phyloP scores from a whole-genome alignment of 2,329 filamentous ascomycete genomes.

The Fusarium sp. region DNA sequence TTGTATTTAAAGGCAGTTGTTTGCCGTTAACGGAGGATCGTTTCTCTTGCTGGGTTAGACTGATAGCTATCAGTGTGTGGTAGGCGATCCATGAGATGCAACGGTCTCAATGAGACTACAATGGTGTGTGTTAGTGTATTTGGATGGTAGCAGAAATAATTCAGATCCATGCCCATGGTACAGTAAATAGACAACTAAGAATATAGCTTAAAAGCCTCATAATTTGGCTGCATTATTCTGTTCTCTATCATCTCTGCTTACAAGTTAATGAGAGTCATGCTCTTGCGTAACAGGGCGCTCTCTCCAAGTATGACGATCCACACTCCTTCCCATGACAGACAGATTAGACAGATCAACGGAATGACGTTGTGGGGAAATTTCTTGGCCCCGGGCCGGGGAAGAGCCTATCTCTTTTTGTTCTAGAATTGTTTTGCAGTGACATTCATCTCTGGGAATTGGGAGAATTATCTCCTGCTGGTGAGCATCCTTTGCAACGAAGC shows the following conservation, averaged over 20 bases:
- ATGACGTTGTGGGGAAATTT: constrained; percentile 39
- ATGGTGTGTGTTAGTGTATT: background rate
- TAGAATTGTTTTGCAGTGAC: constrained; percentile 20
- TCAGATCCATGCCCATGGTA: background rate
- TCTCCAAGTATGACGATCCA: constrained; percentile 33
- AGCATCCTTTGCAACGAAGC: background rate
- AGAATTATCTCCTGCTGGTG: background rate
- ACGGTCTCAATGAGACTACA: constrained; percentile 2
- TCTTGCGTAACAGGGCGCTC: constrained; percentile 38
- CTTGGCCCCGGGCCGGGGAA: constrained; percentile 32
- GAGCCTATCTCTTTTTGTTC: constrained; percentile 34
- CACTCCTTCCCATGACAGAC: constrained; percentile 12
- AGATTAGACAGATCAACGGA: constrained; percentile 3
- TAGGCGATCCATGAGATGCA: constrained; percentile 14
- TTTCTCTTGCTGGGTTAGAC: constrained; percentile 31
- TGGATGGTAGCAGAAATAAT: background rate
- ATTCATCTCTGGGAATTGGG: background rate
- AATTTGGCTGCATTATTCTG: background rate
- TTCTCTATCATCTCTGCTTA: background rate
- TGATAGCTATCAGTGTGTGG: constrained; percentile 5
- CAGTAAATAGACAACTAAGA: background rate
- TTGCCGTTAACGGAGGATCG: constrained; percentile 28
- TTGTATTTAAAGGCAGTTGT: constrained; percentile 12
- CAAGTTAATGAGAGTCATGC: background rate
- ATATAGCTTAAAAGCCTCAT: too few relatives aligned